Evolutionary conservation across 371 early-diverging fungal species (phyloP), one percentile per base, ranked within the genome.

Genomic region (Mucor circinelloides): DNA sequence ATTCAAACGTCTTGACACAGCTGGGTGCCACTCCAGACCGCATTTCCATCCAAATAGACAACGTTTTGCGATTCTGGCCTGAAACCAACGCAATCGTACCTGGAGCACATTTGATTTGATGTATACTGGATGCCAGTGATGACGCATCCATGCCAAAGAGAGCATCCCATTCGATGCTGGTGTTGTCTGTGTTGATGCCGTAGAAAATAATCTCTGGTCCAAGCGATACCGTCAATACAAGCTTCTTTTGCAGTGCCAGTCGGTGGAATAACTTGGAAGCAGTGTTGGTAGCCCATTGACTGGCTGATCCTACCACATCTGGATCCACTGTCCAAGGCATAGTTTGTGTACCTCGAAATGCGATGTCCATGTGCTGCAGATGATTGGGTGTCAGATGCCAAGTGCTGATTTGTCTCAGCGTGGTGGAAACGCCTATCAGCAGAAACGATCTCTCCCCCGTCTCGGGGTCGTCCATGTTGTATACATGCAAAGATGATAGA

Each of bases 41-140:
- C 38, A 83, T 78, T 31, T 72, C 79, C 40, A 69, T 65, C 79
- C 77, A 80, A 65, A 83, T 68, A 0, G 77, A 75, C 13, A 82
- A 63, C 0, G 19, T 54, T 12, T 63, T 58, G 1, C 62, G 34
- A 25, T 68, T 58, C 3, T 74, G 48, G 7, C 64, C 72, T 0
- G 68, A 67, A 4, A 68, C 67, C 19, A 63, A 28, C 0, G 79
- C 73, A 23, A 76, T 56, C 27, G 67, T 46, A 54, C 38, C 36
- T 4, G 66, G 69, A 0, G 54, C 34, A 55, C 62, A 74, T 30
- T 65, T 69, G 8, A 75, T 63, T 4, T 64, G 63, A 4, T 56
- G 56, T 25, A 69, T 44, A 1, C 13, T 15, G 23, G 13, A 17
- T 4, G 27, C 38, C 25, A 66, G 34, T 8, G 64, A 27, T 6